A percentile compares a stretch with the other conserved stretches of the same genome.
Conservation (phyloP, 1,139 yeast genomes). For the Candida sp. region DNA sequence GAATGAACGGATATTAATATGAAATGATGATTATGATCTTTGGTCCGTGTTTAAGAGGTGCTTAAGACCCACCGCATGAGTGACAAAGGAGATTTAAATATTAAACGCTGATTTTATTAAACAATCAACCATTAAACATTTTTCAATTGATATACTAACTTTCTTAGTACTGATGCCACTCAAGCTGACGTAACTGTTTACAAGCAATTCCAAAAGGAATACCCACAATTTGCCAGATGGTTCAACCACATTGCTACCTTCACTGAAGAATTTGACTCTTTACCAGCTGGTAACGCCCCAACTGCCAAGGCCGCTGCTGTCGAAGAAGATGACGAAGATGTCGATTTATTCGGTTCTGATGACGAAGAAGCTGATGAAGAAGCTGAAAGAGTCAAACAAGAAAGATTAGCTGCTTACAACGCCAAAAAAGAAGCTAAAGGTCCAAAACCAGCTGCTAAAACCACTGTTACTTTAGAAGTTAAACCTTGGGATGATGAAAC, state of each 20-base stretch:
- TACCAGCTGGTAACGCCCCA: conserved; percentile 76
- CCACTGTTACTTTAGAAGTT: conserved; percentile 93
- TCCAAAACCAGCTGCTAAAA: conserved; percentile 98
- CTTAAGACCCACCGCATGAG: conserved; percentile 93
- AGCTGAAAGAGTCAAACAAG: conserved; percentile 95
- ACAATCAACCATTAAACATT: conserved; percentile 3
- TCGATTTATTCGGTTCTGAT: conserved; percentile 91
- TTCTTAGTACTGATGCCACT: conserved; percentile 72
- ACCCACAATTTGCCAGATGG: conserved; percentile 97
- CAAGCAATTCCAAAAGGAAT: conserved; percentile 93
- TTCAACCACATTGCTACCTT: conserved; percentile 95
- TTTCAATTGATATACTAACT: conserved; percentile 13
- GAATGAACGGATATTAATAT: background rate
- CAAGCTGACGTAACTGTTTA: conserved; percentile 94
- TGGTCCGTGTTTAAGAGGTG: conserved; percentile 99
- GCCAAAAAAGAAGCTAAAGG: conserved; percentile 98
- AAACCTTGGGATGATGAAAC: conserved; percentile 99
- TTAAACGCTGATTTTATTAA: conserved; percentile 26
- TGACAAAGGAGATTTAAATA: conserved; percentile 60
- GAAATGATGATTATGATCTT: conserved; percentile 67
- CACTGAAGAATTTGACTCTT: conserved; percentile 75
- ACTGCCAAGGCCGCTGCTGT: conserved; percentile 53
- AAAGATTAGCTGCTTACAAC: conserved; percentile 97
- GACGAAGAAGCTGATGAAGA: conserved; percentile 95
- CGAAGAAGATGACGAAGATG: conserved; percentile 84